Percentiles rank a stretch among this genome's conserved stretches.
Evolutionary conservation across 345 rosid species (phyloP).

Genomic region (Salix caprea): DNA sequence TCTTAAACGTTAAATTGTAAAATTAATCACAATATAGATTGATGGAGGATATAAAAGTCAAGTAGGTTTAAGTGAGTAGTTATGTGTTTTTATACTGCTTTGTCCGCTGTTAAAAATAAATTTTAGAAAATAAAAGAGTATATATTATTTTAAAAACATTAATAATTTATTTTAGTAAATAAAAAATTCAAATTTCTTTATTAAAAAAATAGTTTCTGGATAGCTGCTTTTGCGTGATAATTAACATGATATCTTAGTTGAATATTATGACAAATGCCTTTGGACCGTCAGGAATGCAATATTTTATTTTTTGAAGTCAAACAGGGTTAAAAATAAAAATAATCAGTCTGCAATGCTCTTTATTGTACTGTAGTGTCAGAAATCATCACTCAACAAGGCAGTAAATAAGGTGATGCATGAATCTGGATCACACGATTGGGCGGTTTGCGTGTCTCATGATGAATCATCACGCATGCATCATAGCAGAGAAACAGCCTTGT

Average conservation of each 20-base stretch:
- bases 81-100: too few relatives aligned
- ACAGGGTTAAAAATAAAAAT: too few relatives aligned
- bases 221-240: background rate
- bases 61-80: too few relatives aligned
- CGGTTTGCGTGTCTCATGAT: slow-evolving; percentile 5
- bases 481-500: slow-evolving; percentile 1
- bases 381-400: background rate
- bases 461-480: slow-evolving; percentile 18
- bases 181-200: too few relatives aligned
- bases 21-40: too few relatives aligned
- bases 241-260: background rate
- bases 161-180: too few relatives aligned
- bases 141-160: too few relatives aligned
- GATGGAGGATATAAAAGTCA: too few relatives aligned
- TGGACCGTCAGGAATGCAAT: background rate
- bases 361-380: background rate
- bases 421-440: slow-evolving; percentile 27
- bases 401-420: slow-evolving; percentile 3
- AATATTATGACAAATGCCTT: slow-evolving; percentile 1
- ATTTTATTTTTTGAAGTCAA: background rate
- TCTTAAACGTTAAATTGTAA: too few relatives aligned
- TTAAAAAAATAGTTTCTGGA: too few relatives aligned
- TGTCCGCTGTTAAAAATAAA: too few relatives aligned
- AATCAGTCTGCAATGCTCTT: background rate
- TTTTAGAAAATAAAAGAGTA: too few relatives aligned